Base-by-base conservation (phyloP, 2,329 filamentous ascomycete species). In the Berkeleyomyces rouxiae region DNA sequence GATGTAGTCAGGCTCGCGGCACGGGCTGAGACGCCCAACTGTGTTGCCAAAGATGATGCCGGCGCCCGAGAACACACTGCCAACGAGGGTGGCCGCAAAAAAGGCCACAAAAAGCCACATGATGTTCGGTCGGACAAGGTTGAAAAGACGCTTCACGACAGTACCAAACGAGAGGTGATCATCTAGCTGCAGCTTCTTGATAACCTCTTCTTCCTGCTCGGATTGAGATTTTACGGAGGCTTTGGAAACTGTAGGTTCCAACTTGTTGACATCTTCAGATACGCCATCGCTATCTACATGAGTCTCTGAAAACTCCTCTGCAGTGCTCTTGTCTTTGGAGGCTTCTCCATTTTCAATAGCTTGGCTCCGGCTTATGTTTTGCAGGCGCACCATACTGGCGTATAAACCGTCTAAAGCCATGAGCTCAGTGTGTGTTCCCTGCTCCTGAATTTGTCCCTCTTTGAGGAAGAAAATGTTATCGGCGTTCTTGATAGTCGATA, bases 391-490 rank as follows among this genome's bases (percentile, higher is more conserved):
- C 61, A 85, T 75, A 42, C 74, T 73, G 6, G 74, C 75, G 66
- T 85, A 85, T 3, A 81, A 71, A 10, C 74, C 72, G 4, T 81
- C 70, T 9, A 74, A 71, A 1, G 73, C 70, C 65, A 87, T 74
- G 2, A 88, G 75, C 61, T 83, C 77, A 2, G 81, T 74, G 63
- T 88, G 84, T 0, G 77, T 82, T 0, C 85, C 85, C 68, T 84
- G 76, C 70, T 88, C 85, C 9, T 84, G 74, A 3, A 85, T 77
- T 58, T 76, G 71, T 0, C 85, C 85, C 61, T 78, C 74, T 11
- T 80, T 76, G 69, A 87, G 76, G 16, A 88, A 84, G 23, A 87
- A 75, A 63, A 88, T 87, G 65, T 82, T 80, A 67, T 88, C 82
- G 0, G 85, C 84, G 61, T 82, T 78, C 67, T 78, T 79, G 65